A percentile compares a stretch with the other conserved stretches of the same genome.
Evolutionary conservation across 169 alveolate genomes (phyloP).

Genomic region (Eimeria sp.): DNA sequence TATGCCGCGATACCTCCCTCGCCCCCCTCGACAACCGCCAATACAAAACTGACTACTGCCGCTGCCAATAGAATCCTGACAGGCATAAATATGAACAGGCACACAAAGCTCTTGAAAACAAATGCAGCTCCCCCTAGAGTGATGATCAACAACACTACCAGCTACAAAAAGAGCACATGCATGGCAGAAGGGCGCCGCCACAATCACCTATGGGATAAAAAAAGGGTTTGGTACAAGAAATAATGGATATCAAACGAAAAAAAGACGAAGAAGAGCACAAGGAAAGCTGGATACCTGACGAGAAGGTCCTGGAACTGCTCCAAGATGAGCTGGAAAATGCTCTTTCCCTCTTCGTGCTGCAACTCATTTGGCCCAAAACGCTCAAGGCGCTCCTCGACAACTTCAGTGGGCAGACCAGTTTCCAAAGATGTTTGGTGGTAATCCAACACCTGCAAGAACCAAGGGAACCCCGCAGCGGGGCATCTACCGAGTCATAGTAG

Average conservation of each 20-base stretch:
- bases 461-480: background rate
- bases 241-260: background rate
- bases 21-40: slow-evolving; percentile 94
- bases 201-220: background rate
- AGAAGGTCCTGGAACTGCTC: slow-evolving; percentile 97
- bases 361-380: slow-evolving; percentile 79
- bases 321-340: slow-evolving; percentile 94
- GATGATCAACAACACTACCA: background rate
- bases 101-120: background rate
- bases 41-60: slow-evolving; percentile 96
- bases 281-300: slow-evolving; percentile 88
- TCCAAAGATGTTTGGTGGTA: slow-evolving; percentile 23
- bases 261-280: background rate
- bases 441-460: background rate
- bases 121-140: background rate
- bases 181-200: background rate
- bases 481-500: background rate
- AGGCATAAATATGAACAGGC: background rate
- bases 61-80: slow-evolving; percentile 96
- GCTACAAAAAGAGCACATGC: background rate
- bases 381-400: slow-evolving; percentile 70
- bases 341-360: slow-evolving; percentile 89
- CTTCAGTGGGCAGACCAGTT: slow-evolving; percentile 25
- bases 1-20: slow-evolving; percentile 97
- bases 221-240: background rate